Evolutionary conservation across 345 rosid genomes (phyloP).

Genomic region (Aquilaria malaccensis): DNA sequence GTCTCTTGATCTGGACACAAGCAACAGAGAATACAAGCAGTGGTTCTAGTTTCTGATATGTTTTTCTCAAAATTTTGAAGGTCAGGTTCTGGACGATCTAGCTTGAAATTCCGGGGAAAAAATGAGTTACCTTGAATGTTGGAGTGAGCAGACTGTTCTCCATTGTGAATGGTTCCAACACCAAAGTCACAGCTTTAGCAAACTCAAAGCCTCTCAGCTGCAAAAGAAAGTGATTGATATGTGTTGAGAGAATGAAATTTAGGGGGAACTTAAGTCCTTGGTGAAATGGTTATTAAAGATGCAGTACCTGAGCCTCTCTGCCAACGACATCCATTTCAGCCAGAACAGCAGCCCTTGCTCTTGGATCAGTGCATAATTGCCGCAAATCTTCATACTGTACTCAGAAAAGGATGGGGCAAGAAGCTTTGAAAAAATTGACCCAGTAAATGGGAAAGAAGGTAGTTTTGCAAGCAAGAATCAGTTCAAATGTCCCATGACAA

Average conservation of each 20-base stretch:
- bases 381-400: slow-evolving; percentile 49
- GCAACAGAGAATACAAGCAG: slow-evolving; percentile 1
- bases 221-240: neutral
- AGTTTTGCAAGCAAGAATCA: neutral
- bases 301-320: slow-evolving; percentile 77
- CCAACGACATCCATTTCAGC: slow-evolving; percentile 82
- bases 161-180: slow-evolving; percentile 63
- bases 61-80: neutral
- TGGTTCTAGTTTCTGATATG: neutral
- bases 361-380: slow-evolving; percentile 71
- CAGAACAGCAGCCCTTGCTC: slow-evolving; percentile 61
- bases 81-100: neutral
- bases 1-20: slow-evolving; percentile 56
- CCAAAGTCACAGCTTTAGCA: slow-evolving; percentile 87
- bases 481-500: neutral
- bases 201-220: slow-evolving; percentile 95
- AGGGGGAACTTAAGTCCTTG: slow-evolving; percentile 15
- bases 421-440: neutral
- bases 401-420: slow-evolving; percentile 1
- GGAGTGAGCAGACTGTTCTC: slow-evolving; percentile 94
- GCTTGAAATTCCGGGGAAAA: neutral
- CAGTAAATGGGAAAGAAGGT: no score
- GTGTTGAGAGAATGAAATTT: slow-evolving; percentile 4
- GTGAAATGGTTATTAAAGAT: slow-evolving; percentile 1
- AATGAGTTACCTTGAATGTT: slow-evolving; percentile 72